Evolutionary conservation across 2,329 filamentous ascomycete genomes (phyloP), one percentile per base, ranked within the genome.

Genomic region (Shiraia bambusicola): DNA sequence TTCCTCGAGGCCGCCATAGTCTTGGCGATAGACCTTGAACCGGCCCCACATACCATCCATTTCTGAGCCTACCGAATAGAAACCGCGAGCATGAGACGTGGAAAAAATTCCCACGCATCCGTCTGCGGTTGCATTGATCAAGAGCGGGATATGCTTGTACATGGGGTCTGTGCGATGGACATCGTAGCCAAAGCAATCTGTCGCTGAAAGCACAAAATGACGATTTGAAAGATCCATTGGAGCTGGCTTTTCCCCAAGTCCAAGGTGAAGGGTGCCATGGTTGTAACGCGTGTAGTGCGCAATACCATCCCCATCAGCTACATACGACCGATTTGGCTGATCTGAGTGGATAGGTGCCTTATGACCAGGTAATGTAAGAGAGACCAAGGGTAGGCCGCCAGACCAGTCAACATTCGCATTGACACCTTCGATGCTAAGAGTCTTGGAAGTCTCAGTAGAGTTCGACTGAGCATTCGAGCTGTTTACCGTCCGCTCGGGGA

Each of bases 1-100:
- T 66, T 87, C 79, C 58, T 88, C 85, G 0, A 88, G 71, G 0
- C 86, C 86, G 15, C 86, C 85, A 49, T 84, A 78, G 45, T 86
- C 82, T 64, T 88, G 85, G 6, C 84, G 77, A 55, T 86, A 87
- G 14, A 86, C 82, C 62, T 88, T 88, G 76, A 82, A 88, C 42
- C 78, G 79, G 0, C 85, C 85, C 83, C 84, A 88, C 69, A 88
- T 78, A 19, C 85, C 84, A 57, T 89, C 86, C 66, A 88, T 84
- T 63, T 88, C 85, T 1, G 81, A 80, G 2, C 85, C 86, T 6
- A 88, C 73, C 7, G 78, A 79, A 71, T 83, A 88, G 12, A 76
- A 76, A 0, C 82, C 84, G 37, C 84, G 71, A 0, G 77, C 73
- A 56, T 88, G 82, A 2, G 78, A 80, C 0, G 83, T 84, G 0